phyloP scores from a whole-genome alignment of 2,329 filamentous ascomycete species.

The Cercospora nicotianae region DNA sequence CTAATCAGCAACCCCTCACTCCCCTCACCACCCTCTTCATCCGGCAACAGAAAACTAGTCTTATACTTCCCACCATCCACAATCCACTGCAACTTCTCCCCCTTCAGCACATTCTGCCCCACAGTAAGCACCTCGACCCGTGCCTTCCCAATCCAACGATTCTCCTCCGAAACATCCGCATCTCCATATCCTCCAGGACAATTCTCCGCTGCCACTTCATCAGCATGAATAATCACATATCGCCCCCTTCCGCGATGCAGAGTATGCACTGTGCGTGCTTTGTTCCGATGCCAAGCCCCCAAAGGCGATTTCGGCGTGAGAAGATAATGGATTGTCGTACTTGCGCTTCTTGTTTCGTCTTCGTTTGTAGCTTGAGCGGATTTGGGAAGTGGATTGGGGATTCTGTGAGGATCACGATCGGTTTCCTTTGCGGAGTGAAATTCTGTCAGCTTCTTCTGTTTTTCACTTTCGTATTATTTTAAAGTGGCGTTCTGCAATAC shows the following conservation, averaged over 20 bases:
- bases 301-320: conserved; percentile 57
- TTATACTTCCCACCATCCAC: conserved; percentile 70
- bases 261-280: conserved; percentile 60
- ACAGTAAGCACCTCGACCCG: conserved; percentile 65
- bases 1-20: conserved; percentile 61
- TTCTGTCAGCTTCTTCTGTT: not conserved
- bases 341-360: conserved; percentile 50
- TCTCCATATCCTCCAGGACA: conserved; percentile 38
- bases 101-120: conserved; percentile 56
- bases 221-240: conserved; percentile 64
- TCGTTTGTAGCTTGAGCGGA: conserved; percentile 25
- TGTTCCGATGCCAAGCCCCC: conserved; percentile 65
- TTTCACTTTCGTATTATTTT: no score
- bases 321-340: conserved; percentile 65
- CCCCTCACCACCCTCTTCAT: conserved; percentile 40
- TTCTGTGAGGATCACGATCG: conserved; percentile 53
- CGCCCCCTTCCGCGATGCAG: conserved; percentile 62
- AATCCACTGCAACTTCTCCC: conserved; percentile 64
- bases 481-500: conserved; percentile 4
- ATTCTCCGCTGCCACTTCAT: conserved; percentile 41
- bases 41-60: conserved; percentile 59
- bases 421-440: conserved; percentile 48
- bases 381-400: conserved; percentile 57
- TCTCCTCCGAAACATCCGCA: conserved; percentile 56
- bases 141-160: conserved; percentile 44